These are phyloP conservation scores for Mycena pura DNA, from an alignment of 768 basidiomycete genomes.

Conservation along the genomic window DNA sequence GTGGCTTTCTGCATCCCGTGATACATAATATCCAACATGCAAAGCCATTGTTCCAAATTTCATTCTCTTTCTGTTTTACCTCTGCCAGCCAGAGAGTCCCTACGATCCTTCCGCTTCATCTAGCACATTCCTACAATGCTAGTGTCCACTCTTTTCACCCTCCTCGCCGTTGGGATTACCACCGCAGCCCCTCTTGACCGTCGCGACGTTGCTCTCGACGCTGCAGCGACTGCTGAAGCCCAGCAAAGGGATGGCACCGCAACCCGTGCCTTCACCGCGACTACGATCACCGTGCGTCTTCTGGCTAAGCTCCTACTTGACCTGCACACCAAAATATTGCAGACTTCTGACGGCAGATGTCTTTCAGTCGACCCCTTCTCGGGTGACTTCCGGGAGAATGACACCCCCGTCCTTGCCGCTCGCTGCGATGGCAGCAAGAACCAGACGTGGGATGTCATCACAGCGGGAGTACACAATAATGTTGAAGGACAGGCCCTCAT, in stretches of 20 bases:
- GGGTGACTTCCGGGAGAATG: conserved; percentile 33
- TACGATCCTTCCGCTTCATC: conserved; percentile 16
- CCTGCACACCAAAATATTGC: background rate
- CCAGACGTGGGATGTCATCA: conserved; percentile 34
- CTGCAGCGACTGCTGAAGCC: conserved; percentile 24
- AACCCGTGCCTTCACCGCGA: conserved; percentile 30
- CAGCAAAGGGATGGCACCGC: conserved; percentile 29
- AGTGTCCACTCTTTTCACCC: conserved; percentile 24
- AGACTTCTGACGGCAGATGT: conserved; percentile 33
- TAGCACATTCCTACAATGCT: conserved; percentile 22
- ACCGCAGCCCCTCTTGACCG: conserved; percentile 21
- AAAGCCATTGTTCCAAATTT: too few species aligned
- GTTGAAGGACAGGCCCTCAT: conserved; percentile 28
- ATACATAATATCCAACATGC: too few species aligned
- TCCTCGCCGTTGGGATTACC: conserved; percentile 26
- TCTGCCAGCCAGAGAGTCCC: conserved; percentile 29
- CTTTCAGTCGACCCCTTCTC: conserved; percentile 30
- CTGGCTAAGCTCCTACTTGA: background rate
- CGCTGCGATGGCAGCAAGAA: conserved; percentile 28
- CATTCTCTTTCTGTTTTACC: background rate
- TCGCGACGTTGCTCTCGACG: conserved; percentile 24
- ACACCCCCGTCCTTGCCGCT: conserved; percentile 26
- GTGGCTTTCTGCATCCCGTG: too few species aligned
- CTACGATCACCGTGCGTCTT: conserved; percentile 25
- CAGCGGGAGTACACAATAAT: conserved; percentile 30